Conservation (phyloP, 1,284 basidiomycete species). For the Malassezia pachydermatis region DNA sequence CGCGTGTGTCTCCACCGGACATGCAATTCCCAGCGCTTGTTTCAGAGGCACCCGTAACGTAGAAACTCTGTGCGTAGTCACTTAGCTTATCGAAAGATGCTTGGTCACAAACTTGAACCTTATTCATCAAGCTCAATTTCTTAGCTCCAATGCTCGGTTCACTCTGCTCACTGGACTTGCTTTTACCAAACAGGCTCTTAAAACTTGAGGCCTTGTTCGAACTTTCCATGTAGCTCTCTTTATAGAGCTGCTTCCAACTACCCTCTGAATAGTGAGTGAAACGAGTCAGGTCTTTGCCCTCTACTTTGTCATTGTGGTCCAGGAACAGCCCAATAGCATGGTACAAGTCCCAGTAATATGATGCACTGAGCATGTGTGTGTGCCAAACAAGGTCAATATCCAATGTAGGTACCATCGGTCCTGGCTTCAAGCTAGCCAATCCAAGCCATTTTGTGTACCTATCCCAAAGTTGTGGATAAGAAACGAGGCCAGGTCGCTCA, state of each 20-base stretch:
- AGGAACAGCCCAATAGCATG: constrained; percentile 30
- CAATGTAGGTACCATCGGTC: constrained; percentile 26
- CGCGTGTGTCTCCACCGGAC: too few species aligned
- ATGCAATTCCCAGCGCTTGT: too few species aligned
- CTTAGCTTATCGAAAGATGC: too few species aligned
- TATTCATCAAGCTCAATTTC: too few species aligned
- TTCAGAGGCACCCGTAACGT: too few species aligned
- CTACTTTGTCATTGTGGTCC: constrained; percentile 19
- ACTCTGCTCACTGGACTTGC: neutral
- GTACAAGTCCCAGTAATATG: constrained; percentile 23
- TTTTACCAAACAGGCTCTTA: neutral
- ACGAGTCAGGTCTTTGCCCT: neutral
- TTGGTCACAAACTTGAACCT: too few species aligned
- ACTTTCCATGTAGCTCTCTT: neutral
- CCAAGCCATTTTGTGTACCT: constrained; percentile 30
- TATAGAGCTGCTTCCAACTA: neutral
- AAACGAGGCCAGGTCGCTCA: too few species aligned
- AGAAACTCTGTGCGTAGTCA: too few species aligned
- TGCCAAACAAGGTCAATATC: constrained; percentile 40
- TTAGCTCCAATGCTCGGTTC: too few species aligned
- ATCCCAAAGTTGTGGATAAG: neutral
- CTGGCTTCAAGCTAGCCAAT: constrained; percentile 15
- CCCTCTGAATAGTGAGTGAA: neutral
- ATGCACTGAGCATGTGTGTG: constrained; percentile 26
- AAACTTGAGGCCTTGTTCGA: neutral